Evolutionary conservation across 805 yeast species (phyloP).

Genomic region (Dipodascus geniculatus): DNA sequence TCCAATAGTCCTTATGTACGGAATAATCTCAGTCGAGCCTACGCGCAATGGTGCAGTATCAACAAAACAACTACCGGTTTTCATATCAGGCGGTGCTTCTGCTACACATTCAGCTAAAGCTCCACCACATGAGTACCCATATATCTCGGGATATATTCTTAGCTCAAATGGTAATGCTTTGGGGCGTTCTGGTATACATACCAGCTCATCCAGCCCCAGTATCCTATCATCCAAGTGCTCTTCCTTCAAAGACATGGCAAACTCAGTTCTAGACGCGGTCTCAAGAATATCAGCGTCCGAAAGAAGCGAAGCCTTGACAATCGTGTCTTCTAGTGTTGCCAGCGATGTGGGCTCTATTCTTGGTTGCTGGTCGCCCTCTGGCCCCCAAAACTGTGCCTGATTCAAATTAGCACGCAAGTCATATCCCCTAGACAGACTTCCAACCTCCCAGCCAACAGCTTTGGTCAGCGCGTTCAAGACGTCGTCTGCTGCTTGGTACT

Average conservation of each 20-base stretch:
- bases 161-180: background rate
- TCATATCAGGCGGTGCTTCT: too few relatives aligned
- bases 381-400: conserved; percentile 26
- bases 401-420: conserved; percentile 22
- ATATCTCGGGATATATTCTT: background rate
- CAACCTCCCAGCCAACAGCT: conserved; percentile 14
- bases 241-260: background rate
- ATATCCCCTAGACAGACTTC: conserved; percentile 11
- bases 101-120: too few relatives aligned
- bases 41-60: background rate
- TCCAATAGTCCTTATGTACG: background rate
- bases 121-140: background rate
- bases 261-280: background rate
- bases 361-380: background rate
- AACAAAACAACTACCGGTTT: background rate
- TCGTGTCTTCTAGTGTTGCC: background rate
- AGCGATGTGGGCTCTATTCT: background rate
- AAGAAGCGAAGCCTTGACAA: background rate
- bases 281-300: background rate
- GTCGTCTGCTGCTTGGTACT: conserved; percentile 20
- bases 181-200: background rate
- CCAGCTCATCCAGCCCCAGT: background rate
- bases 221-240: background rate
- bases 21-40: background rate
- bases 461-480: conserved; percentile 4